Conservation (phyloP, 2,329 filamentous ascomycete species). For the Ilyonectria sp. region DNA sequence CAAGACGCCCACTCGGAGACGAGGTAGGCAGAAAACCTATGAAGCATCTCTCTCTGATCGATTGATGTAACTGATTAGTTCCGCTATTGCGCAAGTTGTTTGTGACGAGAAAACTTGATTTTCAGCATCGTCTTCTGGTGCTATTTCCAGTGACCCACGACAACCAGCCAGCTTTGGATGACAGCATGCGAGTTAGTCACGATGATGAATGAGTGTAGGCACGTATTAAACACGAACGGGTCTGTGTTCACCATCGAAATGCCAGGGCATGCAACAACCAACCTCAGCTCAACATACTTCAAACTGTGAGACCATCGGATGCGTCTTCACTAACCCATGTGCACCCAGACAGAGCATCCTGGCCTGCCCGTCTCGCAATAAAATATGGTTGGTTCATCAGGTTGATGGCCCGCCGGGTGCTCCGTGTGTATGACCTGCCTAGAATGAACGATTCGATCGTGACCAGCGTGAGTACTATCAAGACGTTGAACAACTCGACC, state of each 20-base stretch:
- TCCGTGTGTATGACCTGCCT: neutral
- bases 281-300: neutral
- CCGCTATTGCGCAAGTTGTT: too few species aligned
- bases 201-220: neutral
- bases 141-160: neutral
- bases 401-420: neutral
- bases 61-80: too few species aligned
- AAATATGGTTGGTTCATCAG: neutral
- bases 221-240: neutral
- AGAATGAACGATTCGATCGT: slow-evolving; percentile 1
- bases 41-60: too few species aligned
- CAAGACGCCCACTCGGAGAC: too few species aligned
- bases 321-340: neutral
- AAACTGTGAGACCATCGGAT: neutral
- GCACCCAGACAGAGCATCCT: neutral
- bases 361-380: neutral
- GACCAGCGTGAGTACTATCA: neutral
- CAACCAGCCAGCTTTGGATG: neutral
- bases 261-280: neutral
- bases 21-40: too few species aligned
- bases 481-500: neutral
- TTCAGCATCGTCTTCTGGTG: neutral
- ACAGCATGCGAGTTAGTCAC: neutral
- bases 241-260: too few species aligned
- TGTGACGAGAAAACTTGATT: too few species aligned